Percentiles rank a stretch among this genome's conserved stretches.
Evolutionary conservation across 495 filamentous ascomycete species (phyloP).

Genomic region (Penicilliopsis zonata): DNA sequence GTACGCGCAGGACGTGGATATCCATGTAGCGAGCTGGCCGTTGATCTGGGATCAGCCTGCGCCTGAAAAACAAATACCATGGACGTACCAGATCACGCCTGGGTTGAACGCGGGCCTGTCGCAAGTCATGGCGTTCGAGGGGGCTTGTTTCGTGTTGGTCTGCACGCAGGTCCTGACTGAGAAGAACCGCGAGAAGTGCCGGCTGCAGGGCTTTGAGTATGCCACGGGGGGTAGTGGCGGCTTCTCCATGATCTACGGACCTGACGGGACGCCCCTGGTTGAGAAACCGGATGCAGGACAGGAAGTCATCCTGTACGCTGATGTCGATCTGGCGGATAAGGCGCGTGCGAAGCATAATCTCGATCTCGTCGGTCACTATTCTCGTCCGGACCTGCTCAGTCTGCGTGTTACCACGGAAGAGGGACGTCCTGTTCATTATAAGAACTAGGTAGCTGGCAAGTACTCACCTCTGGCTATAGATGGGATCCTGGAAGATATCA

Average conservation of each 20-base stretch:
- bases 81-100: too few species aligned
- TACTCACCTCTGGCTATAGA: too few species aligned
- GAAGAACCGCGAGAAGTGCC: neutral
- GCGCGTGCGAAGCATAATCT: slow-evolving; percentile 13
- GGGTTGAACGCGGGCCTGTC: too few species aligned
- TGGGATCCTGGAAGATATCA: too few species aligned
- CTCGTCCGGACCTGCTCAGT: slow-evolving; percentile 21
- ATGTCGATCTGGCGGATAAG: slow-evolving; percentile 20
- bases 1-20: slow-evolving; percentile 20
- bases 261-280: slow-evolving; percentile 15
- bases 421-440: too few species aligned
- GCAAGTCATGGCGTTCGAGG: slow-evolving; percentile 11
- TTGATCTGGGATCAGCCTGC: too few species aligned
- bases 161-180: neutral
- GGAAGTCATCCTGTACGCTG: slow-evolving; percentile 20
- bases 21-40: slow-evolving; percentile 24
- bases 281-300: slow-evolving; percentile 7
- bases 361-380: slow-evolving; percentile 21
- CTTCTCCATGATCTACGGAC: slow-evolving; percentile 18
- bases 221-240: slow-evolving; percentile 7
- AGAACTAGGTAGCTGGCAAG: too few species aligned
- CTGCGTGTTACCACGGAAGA: slow-evolving; percentile 9
- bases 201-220: too few species aligned
- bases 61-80: too few species aligned
- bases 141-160: slow-evolving; percentile 8